Evolutionary conservation across 1,284 basidiomycete species (phyloP), one percentile per base, ranked within the genome.

Genomic region (Sporisorium reilianum): DNA sequence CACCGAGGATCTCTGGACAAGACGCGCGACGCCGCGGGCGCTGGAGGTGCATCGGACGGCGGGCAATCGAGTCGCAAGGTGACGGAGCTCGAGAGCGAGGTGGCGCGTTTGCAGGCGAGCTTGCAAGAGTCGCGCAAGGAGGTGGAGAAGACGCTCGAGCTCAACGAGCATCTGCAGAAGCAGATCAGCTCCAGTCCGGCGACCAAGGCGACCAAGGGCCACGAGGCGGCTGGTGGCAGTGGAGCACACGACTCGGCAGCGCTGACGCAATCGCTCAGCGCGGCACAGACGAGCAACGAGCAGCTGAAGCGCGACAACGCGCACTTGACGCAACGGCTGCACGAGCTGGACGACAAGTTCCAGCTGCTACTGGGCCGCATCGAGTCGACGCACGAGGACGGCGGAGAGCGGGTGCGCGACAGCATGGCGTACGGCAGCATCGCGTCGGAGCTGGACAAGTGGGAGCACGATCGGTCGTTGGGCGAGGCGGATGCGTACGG

Each of bases 371-470:
- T 80, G 14, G 75, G 78, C 18, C 52, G 72, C 7, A 78, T 80
- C 48, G 79, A 80, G 63, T 59, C 72, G 45, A 71, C 61, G 10
- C 65, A 75, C 55, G 65, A 68, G 30, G 77, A 64, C 25, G 75
- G 63, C 16, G 67, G 72, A 6, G 69, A 55, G 14, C 56, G 68
- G 20, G 54, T 52, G 10, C 55, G 76, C 25, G 69, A 72, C 44
- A 68, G 62, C 45, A 74, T 75, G 65, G 64, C 59, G 34, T 76
- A 78, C 53, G 77, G 75, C 30, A 75, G 71, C 67, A 80, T 80
- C 55, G 66, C 79, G 6, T 78, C 73, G 4, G 79, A 80, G 62
- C 68, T 80, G n/a, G 79, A 80, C 64, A 77, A 77, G 67, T 80
- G 79, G 79, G 79, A 80, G 64, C 60, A 63, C 18, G 74, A 68